Percentiles rank a stretch among this genome's conserved stretches.
Evolutionary conservation across 257 asterid genomes (phyloP).

Genomic region (Nicotiana knightiana): DNA sequence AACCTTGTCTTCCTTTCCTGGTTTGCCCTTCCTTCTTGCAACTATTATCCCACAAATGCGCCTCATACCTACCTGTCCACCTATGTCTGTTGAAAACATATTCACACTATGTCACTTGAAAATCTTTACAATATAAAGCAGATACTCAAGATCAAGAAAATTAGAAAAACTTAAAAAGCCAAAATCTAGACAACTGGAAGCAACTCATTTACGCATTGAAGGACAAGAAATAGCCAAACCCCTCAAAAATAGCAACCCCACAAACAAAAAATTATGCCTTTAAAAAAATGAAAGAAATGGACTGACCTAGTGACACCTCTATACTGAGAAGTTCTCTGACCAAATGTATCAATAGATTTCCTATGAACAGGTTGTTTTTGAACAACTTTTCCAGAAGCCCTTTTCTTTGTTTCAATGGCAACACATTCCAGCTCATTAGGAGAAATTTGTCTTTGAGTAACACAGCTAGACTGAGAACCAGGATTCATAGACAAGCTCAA

Average conservation of each 20-base stretch:
- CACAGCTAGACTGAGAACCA: slow-evolving; percentile 76
- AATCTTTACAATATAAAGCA: not conserved
- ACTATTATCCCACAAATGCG: slow-evolving; percentile 32
- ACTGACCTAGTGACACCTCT: slow-evolving; percentile 89
- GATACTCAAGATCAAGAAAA: not conserved
- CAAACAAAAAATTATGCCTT: not conserved
- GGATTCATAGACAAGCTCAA: slow-evolving; percentile 78
- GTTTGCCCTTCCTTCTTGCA: slow-evolving; percentile 31
- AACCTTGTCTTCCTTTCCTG: slow-evolving; percentile 32
- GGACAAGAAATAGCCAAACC: not conserved
- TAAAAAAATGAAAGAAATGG: not conserved
- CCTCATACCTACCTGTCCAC: slow-evolving; percentile 32
- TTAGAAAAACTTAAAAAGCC: not conserved
- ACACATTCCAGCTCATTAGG: slow-evolving; percentile 32
- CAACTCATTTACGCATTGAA: not conserved
- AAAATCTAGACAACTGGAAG: not conserved
- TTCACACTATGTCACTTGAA: not conserved
- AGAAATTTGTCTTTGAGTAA: slow-evolving; percentile 52
- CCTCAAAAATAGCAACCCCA: not conserved
- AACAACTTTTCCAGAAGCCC: slow-evolving; percentile 37
- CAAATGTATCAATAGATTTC: slow-evolving; percentile 91
- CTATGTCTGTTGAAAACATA: slow-evolving; percentile 19
- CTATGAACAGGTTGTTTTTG: slow-evolving; percentile 71
- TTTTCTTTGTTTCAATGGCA: slow-evolving; percentile 62
- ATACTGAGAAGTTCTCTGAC: slow-evolving; percentile 95